These are phyloP conservation scores for Emergomyces orientalis DNA, from an alignment of 2,329 filamentous ascomycete species.

Conservation along the genomic window DNA sequence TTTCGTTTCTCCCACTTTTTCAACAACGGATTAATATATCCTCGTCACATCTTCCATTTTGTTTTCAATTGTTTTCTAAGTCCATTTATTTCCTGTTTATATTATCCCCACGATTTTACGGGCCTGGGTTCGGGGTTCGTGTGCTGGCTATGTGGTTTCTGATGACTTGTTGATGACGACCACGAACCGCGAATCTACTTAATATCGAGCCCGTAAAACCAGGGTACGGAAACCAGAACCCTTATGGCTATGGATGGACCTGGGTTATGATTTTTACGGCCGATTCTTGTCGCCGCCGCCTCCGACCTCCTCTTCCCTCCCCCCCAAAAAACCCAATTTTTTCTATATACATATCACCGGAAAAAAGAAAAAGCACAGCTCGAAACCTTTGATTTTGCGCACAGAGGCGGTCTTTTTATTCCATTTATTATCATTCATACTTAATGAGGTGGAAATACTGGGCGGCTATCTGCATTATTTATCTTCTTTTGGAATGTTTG, in stretches of 20 bases:
- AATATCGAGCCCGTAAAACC: no score
- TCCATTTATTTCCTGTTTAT: background rate
- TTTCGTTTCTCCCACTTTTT: background rate
- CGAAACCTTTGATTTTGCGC: background rate
- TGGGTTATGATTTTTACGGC: background rate
- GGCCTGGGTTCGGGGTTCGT: background rate
- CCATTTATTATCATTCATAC: background rate
- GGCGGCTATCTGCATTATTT: background rate
- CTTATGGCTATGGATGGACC: background rate
- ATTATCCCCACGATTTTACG: background rate
- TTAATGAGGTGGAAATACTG: conserved; percentile 2
- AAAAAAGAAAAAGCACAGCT: background rate
- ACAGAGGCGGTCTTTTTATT: background rate
- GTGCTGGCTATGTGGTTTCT: background rate
- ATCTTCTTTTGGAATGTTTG: background rate
- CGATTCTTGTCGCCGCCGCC: background rate
- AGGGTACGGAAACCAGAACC: background rate
- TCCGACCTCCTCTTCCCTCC: background rate
- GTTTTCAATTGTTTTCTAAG: background rate
- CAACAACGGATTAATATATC: no score
- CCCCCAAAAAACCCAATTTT: background rate
- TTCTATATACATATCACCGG: background rate
- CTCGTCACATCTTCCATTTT: no score
- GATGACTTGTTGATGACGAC: background rate
- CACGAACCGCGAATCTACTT: no score